Conservation (phyloP, 306 rosid genomes). For the Citrullus mucosospermus region DNA sequence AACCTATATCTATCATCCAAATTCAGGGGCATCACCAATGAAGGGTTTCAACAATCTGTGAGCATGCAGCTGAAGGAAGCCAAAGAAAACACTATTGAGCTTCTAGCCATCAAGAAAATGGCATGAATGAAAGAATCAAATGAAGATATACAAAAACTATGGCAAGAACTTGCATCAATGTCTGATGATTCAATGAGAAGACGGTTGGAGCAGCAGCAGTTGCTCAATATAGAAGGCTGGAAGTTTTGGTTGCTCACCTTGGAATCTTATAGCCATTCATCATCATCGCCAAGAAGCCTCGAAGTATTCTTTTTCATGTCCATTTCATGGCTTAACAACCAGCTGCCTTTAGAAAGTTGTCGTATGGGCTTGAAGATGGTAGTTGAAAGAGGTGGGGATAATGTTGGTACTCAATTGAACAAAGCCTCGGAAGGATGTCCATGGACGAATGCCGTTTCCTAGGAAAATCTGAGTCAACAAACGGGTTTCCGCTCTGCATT, state of each 20-base stretch:
- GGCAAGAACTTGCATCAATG: neutral
- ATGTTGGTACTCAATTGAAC: conserved; percentile 48
- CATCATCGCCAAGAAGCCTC: neutral
- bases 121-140: neutral
- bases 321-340: conserved; percentile 34
- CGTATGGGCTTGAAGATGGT: conserved; percentile 65
- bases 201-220: neutral
- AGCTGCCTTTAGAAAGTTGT: conserved; percentile 69
- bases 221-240: neutral
- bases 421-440: conserved; percentile 28
- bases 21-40: neutral
- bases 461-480: conserved; percentile 28
- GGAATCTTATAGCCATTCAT: neutral
- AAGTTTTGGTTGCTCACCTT: neutral
- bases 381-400: conserved; percentile 45
- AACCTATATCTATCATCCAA: neutral
- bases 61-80: neutral
- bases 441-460: conserved; percentile 18
- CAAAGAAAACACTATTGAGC: neutral
- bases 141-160: neutral
- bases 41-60: neutral
- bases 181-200: no score
- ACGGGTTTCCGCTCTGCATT: conserved; percentile 59
- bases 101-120: neutral
- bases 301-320: neutral